These are phyloP conservation scores for Verticillium nonalfalfae DNA, from an alignment of 2,329 filamentous ascomycete genomes.

Conservation along the genomic window DNA sequence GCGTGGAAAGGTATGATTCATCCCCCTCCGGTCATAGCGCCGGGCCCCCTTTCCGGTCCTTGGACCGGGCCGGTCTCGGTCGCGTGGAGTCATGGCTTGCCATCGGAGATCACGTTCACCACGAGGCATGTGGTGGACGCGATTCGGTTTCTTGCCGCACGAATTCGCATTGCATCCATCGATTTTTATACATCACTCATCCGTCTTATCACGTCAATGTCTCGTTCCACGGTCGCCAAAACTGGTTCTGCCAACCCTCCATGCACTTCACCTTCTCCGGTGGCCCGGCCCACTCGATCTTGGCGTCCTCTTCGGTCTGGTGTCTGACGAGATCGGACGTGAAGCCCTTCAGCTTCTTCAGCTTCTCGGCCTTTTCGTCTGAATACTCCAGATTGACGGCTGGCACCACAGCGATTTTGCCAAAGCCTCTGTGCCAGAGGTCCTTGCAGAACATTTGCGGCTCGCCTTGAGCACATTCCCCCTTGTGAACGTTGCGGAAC, in stretches of 20 bases:
- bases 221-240: slow-evolving; percentile 35
- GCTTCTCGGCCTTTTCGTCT: slow-evolving; percentile 31
- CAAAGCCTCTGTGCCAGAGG: slow-evolving; percentile 41
- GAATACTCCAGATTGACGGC: slow-evolving; percentile 50
- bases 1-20: not conserved
- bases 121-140: too few species aligned
- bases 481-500: slow-evolving; percentile 31
- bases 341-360: slow-evolving; percentile 46
- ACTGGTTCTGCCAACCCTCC: slow-evolving; percentile 31
- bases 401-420: slow-evolving; percentile 50
- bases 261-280: slow-evolving; percentile 43
- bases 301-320: slow-evolving; percentile 16
- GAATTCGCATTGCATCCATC: not conserved
- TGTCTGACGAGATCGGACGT: slow-evolving; percentile 14
- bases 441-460: slow-evolving; percentile 52
- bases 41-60: not conserved
- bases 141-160: too few species aligned
- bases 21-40: not conserved
- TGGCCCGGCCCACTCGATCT: slow-evolving; percentile 38
- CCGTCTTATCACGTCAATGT: not conserved
- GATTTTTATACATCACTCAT: not conserved
- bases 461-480: slow-evolving; percentile 49
- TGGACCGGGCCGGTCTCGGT: not conserved
- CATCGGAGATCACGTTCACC: too few species aligned
- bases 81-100: not conserved